Evolutionary conservation across 2,329 filamentous ascomycete genomes (phyloP), one percentile per base, ranked within the genome.

Genomic region (Camillea tinctor): DNA sequence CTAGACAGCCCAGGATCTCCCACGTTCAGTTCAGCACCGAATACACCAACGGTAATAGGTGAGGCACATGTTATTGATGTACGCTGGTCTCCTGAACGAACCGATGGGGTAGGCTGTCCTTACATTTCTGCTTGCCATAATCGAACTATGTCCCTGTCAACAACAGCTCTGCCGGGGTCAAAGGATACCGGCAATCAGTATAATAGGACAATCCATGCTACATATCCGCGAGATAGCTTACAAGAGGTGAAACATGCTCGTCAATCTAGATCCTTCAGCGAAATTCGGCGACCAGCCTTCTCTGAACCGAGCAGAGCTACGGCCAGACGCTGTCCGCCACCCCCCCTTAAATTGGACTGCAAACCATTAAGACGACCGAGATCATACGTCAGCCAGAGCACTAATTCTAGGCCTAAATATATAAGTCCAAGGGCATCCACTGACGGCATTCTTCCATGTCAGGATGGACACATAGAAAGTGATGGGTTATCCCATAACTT

Each of bases 401-500:
- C 62, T 23, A 67, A 55, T 53, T 56, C 70, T 6, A 65, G 72
- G 36, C 72, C 68, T 19, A 63, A 64, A 61, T 58, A 68, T 65
- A 44, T 69, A 58, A 57, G 66, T 67, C 17, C 67, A 55, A 53
- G 57, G 4, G 66, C 64, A 4, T 52, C 50, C 55, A 65, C 64
- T 11, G 65, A 64, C 17, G 55, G 56, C 7, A 23, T 63, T 0
- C 79, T 77, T 56, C 71, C 78, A 19, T 76, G 81, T 63, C 72
- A 73, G 9, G 78, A 77, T 15, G 76, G 75, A 0, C 76, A 80
- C 66, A 71, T 73, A 1, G 69, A 68, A 6, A 65, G 73, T 21
- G 51, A 11, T 19, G 57, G 23, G 17, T 50, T 55, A 21, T 66
- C 54, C 30, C 57, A 63, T 19, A 23, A 61, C 36, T 40, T 65